Evolutionary conservation across 2,329 filamentous ascomycete genomes (phyloP), one percentile per base, ranked within the genome.

Genomic region (Phaeosphaeriaceae sp.): DNA sequence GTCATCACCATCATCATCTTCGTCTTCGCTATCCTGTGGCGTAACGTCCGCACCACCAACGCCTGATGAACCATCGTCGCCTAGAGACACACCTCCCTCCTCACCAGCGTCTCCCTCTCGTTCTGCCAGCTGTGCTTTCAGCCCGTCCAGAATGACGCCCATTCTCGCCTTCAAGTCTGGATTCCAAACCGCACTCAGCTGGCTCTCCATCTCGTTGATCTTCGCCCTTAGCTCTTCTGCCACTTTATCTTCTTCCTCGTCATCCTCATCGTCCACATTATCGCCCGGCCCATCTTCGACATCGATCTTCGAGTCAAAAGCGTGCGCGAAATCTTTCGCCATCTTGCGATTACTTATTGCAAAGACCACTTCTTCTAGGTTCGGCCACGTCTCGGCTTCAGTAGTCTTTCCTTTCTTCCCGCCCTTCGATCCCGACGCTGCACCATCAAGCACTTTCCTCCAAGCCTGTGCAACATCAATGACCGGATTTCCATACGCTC

Each of bases 401-500:
- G 70, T 22, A 10, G 70, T 22, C 57, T 68, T 66, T 50, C 60
- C 42, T 61, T 70, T 60, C 62, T 70, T 60, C 48, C 57, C 48
- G 79, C 78, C 13, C 11, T 15, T 51, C 40, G 41, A n/a, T 10
- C 15, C 21, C 9, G 2, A 19, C 36, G 46, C 17, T 5, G 5
- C 20, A 5, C 59, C 57, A 51, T 56, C 27, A 4, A 76, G 33
- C 4, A 73, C 71, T 57, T 76, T 80, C 58, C 77, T 79, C 83
- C 87, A 90, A 0, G 83, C 80, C 19, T 77, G 74, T 15, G 87
- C 86, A 27, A 89, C 76, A 70, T 89, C 86, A 1, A 75, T 75
- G 0, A 87, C 82, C 0, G 87, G 88, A 60, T 89, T 89, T 0
- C 85, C 86, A 56, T 88, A 87, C 0, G 85, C 85, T 2, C 87